Evolutionary conservation across 345 rosid genomes (phyloP).

Genomic region (Anastatica hierochuntica): DNA sequence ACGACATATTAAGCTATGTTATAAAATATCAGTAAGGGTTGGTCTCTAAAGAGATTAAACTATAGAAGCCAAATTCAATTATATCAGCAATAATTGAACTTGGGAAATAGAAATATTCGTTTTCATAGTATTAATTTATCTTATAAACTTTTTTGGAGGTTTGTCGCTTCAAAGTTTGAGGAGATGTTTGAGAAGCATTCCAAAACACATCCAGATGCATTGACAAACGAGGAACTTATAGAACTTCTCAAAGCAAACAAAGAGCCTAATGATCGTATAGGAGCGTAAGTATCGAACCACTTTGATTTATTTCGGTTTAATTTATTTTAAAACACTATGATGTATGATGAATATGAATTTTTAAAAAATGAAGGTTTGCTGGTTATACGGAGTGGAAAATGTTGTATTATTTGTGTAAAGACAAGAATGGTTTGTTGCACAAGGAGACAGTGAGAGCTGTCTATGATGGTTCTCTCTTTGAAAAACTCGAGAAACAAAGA

Average conservation of each 20-base stretch:
- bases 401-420: slow-evolving; percentile 48
- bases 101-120: background rate
- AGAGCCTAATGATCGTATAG: slow-evolving; percentile 43
- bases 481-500: slow-evolving; percentile 44
- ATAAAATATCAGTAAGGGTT: too few species aligned
- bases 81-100: too few species aligned
- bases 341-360: background rate
- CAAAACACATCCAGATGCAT: slow-evolving; percentile 28
- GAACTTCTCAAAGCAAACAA: slow-evolving; percentile 44
- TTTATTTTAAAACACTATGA: background rate
- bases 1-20: too few species aligned
- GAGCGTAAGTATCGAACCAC: slow-evolving; percentile 35
- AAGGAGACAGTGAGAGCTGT: slow-evolving; percentile 52
- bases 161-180: slow-evolving; percentile 59
- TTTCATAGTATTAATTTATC: background rate
- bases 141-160: slow-evolving; percentile 27
- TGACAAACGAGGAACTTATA: slow-evolving; percentile 40
- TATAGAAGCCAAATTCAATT: too few species aligned
- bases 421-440: slow-evolving; percentile 54
- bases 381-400: slow-evolving; percentile 66
- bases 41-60: too few species aligned
- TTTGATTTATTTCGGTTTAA: background rate
- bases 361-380: slow-evolving; percentile 37
- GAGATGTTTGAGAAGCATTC: slow-evolving; percentile 60
- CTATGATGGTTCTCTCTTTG: slow-evolving; percentile 78